Conservation (phyloP, 257 asterid species). For the Cruciata laevipes region DNA sequence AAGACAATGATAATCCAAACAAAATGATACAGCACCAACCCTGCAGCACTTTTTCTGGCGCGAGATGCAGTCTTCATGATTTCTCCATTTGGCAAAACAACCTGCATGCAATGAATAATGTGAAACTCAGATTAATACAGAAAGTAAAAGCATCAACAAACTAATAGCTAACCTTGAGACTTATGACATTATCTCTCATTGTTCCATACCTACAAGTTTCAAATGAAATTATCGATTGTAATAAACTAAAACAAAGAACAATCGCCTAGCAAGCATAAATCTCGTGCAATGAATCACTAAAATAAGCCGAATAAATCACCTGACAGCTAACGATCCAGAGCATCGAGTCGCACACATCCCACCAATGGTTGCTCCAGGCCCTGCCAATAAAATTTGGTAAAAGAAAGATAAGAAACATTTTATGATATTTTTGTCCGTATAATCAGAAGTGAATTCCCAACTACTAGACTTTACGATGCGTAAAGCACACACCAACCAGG, state of each 20-base stretch:
- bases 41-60: slow-evolving; percentile 98
- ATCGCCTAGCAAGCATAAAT: background rate
- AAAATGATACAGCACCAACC: slow-evolving; percentile 38
- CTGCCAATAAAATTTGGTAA: slow-evolving; percentile 29
- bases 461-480: slow-evolving; percentile 6
- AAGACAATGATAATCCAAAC: background rate
- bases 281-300: background rate
- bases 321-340: slow-evolving; percentile 98
- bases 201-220: slow-evolving; percentile 92
- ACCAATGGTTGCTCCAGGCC: slow-evolving; percentile 99
- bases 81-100: slow-evolving; percentile 86
- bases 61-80: slow-evolving; percentile 91
- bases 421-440: background rate
- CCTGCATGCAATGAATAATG: slow-evolving; percentile 38
- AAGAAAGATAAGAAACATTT: background rate
- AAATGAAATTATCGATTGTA: slow-evolving; percentile 33
- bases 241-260: slow-evolving; percentile 13
- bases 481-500: slow-evolving; percentile 54
- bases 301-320: slow-evolving; percentile 36
- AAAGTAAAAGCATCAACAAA: slow-evolving; percentile 15
- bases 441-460: background rate
- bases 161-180: slow-evolving; percentile 66
- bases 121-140: slow-evolving; percentile 16
- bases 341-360: slow-evolving; percentile 99
- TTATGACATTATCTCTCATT: slow-evolving; percentile 97